These are phyloP conservation scores for Fusarium ambrosium DNA, from an alignment of 2,329 filamentous ascomycete species.

Conservation along the genomic window DNA sequence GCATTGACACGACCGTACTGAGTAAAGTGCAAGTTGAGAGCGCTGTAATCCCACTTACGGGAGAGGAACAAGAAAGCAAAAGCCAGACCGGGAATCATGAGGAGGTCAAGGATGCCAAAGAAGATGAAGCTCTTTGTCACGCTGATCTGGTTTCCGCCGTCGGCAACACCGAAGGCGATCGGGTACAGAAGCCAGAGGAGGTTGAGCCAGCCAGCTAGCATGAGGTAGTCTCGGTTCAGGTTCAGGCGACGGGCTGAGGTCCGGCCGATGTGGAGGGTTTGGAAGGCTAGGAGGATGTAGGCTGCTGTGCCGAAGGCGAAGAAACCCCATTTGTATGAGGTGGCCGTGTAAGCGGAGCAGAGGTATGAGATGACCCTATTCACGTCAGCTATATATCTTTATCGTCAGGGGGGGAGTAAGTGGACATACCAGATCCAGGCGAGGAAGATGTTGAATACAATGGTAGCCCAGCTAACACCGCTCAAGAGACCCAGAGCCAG, in stretches of 20 bases:
- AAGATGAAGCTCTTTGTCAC: constrained; percentile 43
- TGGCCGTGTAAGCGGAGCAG: constrained; percentile 60
- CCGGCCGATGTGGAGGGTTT: constrained; percentile 57
- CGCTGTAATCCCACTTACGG: constrained; percentile 64
- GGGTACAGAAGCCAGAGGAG: constrained; percentile 68
- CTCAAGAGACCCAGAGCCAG: constrained; percentile 64
- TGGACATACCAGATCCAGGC: constrained; percentile 61
- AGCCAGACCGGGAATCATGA: constrained; percentile 61
- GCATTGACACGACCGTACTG: constrained; percentile 66
- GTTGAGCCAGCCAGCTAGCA: constrained; percentile 63
- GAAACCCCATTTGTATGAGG: constrained; percentile 71
- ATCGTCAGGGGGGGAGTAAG: accelerated
- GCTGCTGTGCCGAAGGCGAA: constrained; percentile 65
- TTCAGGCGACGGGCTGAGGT: constrained; percentile 57
- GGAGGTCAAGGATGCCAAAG: constrained; percentile 66
- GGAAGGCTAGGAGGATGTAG: constrained; percentile 60
- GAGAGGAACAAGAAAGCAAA: constrained; percentile 60
- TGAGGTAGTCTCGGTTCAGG: constrained; percentile 59
- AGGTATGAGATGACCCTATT: constrained; percentile 62
- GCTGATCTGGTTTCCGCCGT: constrained; percentile 35
- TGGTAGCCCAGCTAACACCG: constrained; percentile 69
- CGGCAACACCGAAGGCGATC: constrained; percentile 57
- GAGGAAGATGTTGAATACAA: constrained; percentile 63
- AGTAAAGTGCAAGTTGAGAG: constrained; percentile 66
- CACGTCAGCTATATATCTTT: neutral